phyloP scores from a whole-genome alignment of 1,284 basidiomycete species.

The Ceratobasidium papillatum region DNA sequence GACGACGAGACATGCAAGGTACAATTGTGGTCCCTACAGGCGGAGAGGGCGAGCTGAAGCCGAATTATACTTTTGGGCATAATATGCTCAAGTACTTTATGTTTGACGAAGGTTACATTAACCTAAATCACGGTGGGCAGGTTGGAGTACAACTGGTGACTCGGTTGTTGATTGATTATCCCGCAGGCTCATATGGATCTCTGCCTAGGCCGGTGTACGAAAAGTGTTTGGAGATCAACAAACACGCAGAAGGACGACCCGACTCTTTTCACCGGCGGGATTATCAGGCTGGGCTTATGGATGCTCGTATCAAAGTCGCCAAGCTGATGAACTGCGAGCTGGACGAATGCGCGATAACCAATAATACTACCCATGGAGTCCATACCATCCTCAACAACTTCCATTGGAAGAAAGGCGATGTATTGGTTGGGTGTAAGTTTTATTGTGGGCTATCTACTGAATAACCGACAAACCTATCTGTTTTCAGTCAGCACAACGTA shows the following conservation, averaged over 20 bases:
- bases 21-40: constrained; percentile 47
- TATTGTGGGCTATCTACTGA: not conserved
- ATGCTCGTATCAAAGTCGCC: constrained; percentile 63
- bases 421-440: constrained; percentile 58
- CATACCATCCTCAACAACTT: constrained; percentile 74
- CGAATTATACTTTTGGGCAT: constrained; percentile 61
- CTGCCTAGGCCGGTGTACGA: constrained; percentile 67
- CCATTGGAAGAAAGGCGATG: constrained; percentile 61
- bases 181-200: constrained; percentile 73
- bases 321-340: constrained; percentile 65
- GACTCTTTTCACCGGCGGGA: constrained; percentile 67
- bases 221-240: constrained; percentile 58
- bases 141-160: not conserved
- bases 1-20: constrained; percentile 49
- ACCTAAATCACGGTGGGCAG: constrained; percentile 68
- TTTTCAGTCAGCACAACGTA: constrained; percentile 72
- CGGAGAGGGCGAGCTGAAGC: constrained; percentile 34
- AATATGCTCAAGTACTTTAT: constrained; percentile 65
- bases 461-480: not conserved
- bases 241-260: constrained; percentile 66
- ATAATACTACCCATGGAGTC: constrained; percentile 72
- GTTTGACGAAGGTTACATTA: constrained; percentile 67
- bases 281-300: constrained; percentile 55
- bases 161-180: not conserved
- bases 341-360: constrained; percentile 73